These are phyloP conservation scores for Punctularia strigosozonata DNA, from an alignment of 768 basidiomycete species.

Conservation along the genomic window DNA sequence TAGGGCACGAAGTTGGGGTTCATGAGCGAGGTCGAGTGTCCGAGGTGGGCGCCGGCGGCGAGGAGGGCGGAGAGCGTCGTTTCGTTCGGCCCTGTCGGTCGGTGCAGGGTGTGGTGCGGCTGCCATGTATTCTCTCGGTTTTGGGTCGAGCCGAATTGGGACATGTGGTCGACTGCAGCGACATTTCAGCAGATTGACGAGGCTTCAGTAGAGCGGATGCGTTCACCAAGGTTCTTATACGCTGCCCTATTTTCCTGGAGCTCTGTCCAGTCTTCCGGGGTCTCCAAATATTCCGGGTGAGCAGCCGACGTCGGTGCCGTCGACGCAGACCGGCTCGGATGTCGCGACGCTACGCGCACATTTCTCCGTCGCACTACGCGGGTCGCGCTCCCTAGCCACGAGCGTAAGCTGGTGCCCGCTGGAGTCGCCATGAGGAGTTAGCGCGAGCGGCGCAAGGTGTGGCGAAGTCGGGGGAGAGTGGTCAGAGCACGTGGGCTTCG, in stretches of 20 bases:
- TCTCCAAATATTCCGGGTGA: no score
- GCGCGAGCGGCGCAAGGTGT: no score
- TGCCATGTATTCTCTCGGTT: conserved; percentile 56
- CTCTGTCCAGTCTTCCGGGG: conserved; percentile 50
- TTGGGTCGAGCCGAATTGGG: conserved; percentile 69
- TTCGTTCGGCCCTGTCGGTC: conserved; percentile 44
- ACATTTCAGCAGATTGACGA: conserved; percentile 5
- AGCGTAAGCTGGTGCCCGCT: no score
- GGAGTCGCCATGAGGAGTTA: no score
- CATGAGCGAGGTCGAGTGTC: conserved; percentile 75
- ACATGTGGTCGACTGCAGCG: conserved; percentile 45
- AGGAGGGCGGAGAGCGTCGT: conserved; percentile 82
- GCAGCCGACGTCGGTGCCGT: no score
- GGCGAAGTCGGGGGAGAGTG: conserved; percentile 19
- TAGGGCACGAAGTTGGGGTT: conserved; percentile 87
- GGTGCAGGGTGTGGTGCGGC: conserved; percentile 58
- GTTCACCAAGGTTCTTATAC: conserved; percentile 40
- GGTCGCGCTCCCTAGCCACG: no score
- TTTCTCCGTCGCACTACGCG: no score
- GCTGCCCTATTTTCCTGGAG: conserved; percentile 51
- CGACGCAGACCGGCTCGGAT: no score
- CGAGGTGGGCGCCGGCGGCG: conserved; percentile 89
- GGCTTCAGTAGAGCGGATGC: conserved; percentile 6
- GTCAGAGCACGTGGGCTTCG: conserved; percentile 9
- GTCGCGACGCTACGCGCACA: no score